Conservation (phyloP, 2,329 filamentous ascomycete genomes). For the Stemphylium beticola region DNA sequence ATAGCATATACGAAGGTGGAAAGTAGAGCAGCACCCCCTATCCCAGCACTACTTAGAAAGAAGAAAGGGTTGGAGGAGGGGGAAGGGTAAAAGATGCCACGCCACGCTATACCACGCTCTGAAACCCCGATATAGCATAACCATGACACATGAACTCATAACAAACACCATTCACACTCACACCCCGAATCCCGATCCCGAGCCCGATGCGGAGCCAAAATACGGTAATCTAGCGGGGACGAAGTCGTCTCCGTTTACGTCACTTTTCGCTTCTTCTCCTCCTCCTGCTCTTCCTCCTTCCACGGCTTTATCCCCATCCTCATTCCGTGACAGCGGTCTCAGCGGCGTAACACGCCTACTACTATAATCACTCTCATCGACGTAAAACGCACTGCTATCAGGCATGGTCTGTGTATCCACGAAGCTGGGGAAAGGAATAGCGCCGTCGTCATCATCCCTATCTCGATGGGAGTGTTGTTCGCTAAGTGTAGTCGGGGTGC, state of each 20-base stretch:
- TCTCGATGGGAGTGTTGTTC: background rate
- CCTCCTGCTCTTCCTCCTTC: conserved; percentile 9
- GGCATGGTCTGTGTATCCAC: conserved; percentile 38
- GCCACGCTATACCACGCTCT: too few relatives aligned
- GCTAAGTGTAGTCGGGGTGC: conserved; percentile 25
- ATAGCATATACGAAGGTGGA: too few relatives aligned
- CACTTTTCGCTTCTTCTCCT: conserved; percentile 8
- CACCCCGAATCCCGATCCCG: too few relatives aligned
- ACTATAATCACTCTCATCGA: conserved; percentile 37
- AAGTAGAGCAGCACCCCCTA: too few relatives aligned
- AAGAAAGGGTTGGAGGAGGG: background rate
- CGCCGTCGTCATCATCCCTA: background rate
- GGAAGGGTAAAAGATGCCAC: background rate
- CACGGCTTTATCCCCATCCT: too few relatives aligned
- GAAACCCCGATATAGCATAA: too few relatives aligned
- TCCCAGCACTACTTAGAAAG: background rate
- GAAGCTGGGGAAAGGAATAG: conserved; percentile 30
- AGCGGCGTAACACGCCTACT: conserved; percentile 37
- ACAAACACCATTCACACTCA: too few relatives aligned
- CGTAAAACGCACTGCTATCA: conserved; percentile 38
- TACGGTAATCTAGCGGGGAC: conserved; percentile 45
- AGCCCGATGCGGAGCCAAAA: too few relatives aligned
- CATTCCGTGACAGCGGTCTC: conserved; percentile 23
- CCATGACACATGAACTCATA: too few relatives aligned
- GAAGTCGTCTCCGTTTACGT: conserved; percentile 30